phyloP scores from a whole-genome alignment of 305 asterid genomes.

The Solanum aculeatissimum region DNA sequence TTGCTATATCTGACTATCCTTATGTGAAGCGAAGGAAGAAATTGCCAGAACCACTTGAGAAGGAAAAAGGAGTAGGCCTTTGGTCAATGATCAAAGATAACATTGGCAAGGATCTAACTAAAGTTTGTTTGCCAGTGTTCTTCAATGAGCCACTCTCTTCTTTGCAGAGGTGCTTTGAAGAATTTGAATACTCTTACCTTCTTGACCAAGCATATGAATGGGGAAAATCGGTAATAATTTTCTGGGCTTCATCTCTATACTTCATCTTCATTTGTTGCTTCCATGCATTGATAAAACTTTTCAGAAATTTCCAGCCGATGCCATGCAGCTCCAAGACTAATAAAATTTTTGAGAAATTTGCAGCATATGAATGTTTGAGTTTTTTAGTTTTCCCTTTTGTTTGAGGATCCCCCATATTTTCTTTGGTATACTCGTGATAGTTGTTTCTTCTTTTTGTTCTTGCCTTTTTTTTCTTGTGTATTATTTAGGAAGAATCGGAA shows the following conservation, averaged over 20 bases:
- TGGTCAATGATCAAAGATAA: conserved; percentile 97
- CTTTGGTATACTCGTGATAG: not conserved
- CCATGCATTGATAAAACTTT: not conserved
- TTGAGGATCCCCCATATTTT: not conserved
- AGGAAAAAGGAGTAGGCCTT: conserved; percentile 75
- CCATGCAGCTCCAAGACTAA: not conserved
- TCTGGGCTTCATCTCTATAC: not conserved
- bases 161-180: conserved; percentile 86
- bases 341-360: not conserved
- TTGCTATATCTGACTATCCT: conserved; percentile 5
- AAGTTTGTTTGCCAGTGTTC: conserved; percentile 89
- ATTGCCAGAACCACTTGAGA: conserved; percentile 81
- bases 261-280: not conserved
- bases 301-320: not conserved
- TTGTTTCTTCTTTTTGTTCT: not conserved
- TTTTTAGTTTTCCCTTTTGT: not conserved
- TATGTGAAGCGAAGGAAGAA: conserved; percentile 54
- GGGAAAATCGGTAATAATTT: conserved; percentile 57
- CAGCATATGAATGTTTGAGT: not conserved
- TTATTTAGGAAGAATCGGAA: not conserved
- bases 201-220: conserved; percentile 78
- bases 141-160: conserved; percentile 93
- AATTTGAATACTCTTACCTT: conserved; percentile 84
- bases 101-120: conserved; percentile 84
- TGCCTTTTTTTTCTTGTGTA: not conserved